These are phyloP conservation scores for Solanum rostratum DNA, from an alignment of 257 asterid genomes.

Conservation along the genomic window DNA sequence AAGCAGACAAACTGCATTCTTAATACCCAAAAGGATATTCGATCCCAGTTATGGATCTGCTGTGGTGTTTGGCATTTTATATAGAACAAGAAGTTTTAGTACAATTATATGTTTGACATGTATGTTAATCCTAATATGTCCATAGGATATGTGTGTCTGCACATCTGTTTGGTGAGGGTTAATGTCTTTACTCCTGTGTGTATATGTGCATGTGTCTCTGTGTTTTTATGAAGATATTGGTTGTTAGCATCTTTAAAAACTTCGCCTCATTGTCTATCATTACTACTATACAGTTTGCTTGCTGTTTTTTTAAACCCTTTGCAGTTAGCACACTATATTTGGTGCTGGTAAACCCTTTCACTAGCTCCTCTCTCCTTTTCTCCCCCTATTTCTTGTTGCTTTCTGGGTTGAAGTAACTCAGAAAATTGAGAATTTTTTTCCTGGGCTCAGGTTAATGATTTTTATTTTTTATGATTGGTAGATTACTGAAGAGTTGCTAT, in stretches of 20 bases:
- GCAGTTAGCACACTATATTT: background rate
- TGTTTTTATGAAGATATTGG: background rate
- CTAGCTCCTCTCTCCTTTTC: background rate
- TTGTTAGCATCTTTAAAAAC: background rate
- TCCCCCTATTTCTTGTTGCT: background rate
- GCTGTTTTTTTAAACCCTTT: background rate
- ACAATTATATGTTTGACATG: too few relatives aligned
- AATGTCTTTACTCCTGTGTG: background rate
- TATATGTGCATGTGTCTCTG: background rate
- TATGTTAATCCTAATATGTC: too few relatives aligned
- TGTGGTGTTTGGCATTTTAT: background rate
- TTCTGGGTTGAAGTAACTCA: background rate
- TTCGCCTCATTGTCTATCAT: background rate
- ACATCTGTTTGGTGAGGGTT: background rate
- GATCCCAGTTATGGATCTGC: background rate
- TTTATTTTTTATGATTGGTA: conserved; percentile 8
- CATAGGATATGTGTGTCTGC: too few relatives aligned
- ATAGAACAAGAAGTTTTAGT: background rate
- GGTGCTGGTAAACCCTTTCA: background rate
- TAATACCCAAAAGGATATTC: background rate
- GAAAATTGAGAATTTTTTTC: background rate
- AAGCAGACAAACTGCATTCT: background rate
- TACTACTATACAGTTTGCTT: background rate
- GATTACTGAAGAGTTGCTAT: conserved; percentile 78
- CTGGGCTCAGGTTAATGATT: conserved; percentile 21